These are phyloP conservation scores for Thermoascus crustaceus DNA, from an alignment of 2,329 filamentous ascomycete genomes.

Conservation along the genomic window DNA sequence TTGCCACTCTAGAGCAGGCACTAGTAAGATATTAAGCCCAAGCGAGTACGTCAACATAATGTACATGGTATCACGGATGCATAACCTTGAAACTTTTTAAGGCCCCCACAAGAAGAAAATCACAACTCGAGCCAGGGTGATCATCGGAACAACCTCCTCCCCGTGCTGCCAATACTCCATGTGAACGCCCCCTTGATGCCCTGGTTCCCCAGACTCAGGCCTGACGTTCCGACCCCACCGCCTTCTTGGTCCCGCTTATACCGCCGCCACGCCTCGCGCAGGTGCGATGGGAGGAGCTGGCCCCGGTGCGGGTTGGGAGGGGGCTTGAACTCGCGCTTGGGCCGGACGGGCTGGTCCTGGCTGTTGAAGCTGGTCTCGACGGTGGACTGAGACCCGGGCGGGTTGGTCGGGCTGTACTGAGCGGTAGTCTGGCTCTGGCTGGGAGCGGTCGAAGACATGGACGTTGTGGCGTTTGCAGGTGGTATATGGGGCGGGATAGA, in stretches of 20 bases:
- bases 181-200: conserved; percentile 36
- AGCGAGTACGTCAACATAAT: not conserved
- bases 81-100: not conserved
- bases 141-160: conserved; percentile 38
- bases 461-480: no score
- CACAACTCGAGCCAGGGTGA: no score
- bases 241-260: conserved; percentile 43
- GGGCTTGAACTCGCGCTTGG: conserved; percentile 25
- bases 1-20: not conserved
- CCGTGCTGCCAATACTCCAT: conserved; percentile 35
- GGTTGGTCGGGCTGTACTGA: conserved; percentile 8
- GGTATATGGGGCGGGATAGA: conserved; percentile 8
- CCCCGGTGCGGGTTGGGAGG: conserved; percentile 40
- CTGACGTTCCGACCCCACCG: conserved; percentile 40
- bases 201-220: conserved; percentile 38
- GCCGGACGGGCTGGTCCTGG: conserved; percentile 9
- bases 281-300: conserved; percentile 40
- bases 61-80: conserved; percentile 1
- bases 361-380: conserved; percentile 4
- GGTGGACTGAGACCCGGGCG: conserved; percentile 19
- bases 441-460: conserved; percentile 3
- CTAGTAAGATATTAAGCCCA: not conserved
- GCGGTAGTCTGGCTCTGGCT: no score
- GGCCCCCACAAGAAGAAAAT: not conserved
- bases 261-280: conserved; percentile 42